Evolutionary conservation across 2,329 filamentous ascomycete genomes (phyloP).

Genomic region (Aspergillus sp.): DNA sequence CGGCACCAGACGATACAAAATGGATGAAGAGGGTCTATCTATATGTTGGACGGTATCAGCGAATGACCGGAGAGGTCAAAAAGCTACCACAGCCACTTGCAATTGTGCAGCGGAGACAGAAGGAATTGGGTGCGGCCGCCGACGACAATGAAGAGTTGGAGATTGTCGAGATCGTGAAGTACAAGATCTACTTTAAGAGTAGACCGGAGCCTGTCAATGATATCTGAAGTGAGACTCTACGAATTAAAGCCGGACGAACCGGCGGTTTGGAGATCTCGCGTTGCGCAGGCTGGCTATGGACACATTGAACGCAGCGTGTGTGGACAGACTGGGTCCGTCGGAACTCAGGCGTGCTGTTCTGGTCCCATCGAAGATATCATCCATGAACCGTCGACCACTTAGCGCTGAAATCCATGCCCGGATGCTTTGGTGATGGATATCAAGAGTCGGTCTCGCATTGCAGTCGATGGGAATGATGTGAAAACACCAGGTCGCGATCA

Average conservation of each 20-base stretch:
- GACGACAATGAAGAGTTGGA: constrained; percentile 58
- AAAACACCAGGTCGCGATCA: no score
- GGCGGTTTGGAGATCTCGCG: neutral
- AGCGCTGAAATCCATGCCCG: neutral
- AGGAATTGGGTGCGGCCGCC: constrained; percentile 18
- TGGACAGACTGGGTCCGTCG: neutral
- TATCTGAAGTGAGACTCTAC: constrained; percentile 22
- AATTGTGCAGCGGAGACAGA: constrained; percentile 64
- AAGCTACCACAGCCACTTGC: constrained; percentile 78
- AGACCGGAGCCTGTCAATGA: constrained; percentile 79
- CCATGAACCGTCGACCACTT: neutral
- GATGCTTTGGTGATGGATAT: no score
- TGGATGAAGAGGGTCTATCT: constrained; percentile 93
- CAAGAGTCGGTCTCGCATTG: no score
- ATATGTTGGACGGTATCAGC: constrained; percentile 85
- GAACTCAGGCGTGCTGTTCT: neutral
- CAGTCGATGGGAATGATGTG: no score
- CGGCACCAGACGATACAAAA: constrained; percentile 55
- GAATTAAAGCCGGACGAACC: neutral
- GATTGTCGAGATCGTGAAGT: constrained; percentile 82
- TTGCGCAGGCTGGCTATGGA: neutral
- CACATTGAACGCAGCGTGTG: neutral
- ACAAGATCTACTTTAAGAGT: constrained; percentile 80
- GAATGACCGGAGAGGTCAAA: constrained; percentile 86
- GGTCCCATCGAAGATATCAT: neutral